Base-by-base conservation (phyloP, 2,329 filamentous ascomycete genomes). In the Colletotrichum eremochloae region DNA sequence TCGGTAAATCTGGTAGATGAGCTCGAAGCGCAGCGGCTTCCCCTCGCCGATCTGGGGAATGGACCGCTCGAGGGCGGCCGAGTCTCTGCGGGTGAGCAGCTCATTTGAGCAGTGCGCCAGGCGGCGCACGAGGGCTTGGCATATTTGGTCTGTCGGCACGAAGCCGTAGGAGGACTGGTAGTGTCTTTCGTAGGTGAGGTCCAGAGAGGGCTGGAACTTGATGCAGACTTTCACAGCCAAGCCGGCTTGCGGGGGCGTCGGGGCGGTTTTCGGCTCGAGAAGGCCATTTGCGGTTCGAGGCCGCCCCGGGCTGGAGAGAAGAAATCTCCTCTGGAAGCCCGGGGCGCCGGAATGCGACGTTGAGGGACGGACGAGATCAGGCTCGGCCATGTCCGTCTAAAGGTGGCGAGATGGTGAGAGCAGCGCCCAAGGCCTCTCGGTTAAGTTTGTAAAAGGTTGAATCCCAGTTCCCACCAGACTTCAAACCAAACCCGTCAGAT, bases 61-160 rank as follows among this genome's bases (percentile, higher is more conserved):
- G 68, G 77, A 73, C 74, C 79, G 79, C 56, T 84, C 82, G 24
- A 87, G 80, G 18, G 87, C 87, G 40, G 76, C 78, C 20, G 84
- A 83, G 76, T 89, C 87, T 73, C 83, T 84, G 69, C 87, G 84
- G 33, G 86, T 88, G 75, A 89, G 85, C 68, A 89, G 81, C 77
- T 89, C 87, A 52, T 84, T 78, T 70, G 83, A 85, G 80, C 85
- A 87, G 76, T 88, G 85, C 74, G 86, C 83, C 56, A 89, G 81
- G 50, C 86, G 85, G 38, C 83, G 82, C 15, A 88, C 76, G n/a
- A 89, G 77, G 2, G 83, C 86, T 48, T 84, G 81, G 75, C 85
- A 87, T 57, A 88, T 77, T n/a, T 83, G 81, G 68, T 86, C 83
- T 52, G 84, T 84, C 60, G 83, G 82, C 20, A 80, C 77, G 58